Evolutionary conservation across 345 rosid species (phyloP).

Genomic region (Gossypium bickii): DNA sequence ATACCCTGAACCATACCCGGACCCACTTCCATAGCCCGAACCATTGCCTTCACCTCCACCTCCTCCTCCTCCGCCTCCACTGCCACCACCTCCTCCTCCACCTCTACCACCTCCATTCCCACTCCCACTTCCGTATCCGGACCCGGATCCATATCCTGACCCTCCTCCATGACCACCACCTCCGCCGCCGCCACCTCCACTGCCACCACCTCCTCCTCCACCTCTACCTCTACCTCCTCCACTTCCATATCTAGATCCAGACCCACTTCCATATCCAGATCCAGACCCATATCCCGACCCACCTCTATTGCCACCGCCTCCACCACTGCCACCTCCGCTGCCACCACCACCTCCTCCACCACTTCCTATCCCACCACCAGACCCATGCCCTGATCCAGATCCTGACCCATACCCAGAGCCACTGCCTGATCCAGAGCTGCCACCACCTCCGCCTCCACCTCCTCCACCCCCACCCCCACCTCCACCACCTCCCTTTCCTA

Average conservation of each 20-base stretch:
- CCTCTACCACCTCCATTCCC: not conserved
- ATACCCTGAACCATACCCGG: not conserved
- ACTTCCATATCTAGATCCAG: not conserved
- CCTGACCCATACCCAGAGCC: conserved; percentile 25
- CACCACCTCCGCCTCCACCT: conserved; percentile 36
- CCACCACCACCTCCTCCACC: conserved; percentile 28
- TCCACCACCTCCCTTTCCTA: conserved; percentile 26
- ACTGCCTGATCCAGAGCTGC: conserved; percentile 18
- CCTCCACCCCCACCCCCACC: conserved; percentile 16
- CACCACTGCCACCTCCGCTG: conserved; percentile 29
- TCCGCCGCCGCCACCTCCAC: conserved; percentile 19
- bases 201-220: conserved; percentile 32
- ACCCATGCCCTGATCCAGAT: not conserved
- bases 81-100: not conserved
- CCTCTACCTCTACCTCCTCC: conserved; percentile 30
- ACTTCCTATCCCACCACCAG: conserved; percentile 21
- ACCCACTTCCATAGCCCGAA: not conserved
- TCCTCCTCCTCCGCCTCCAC: not conserved
- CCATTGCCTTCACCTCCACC: not conserved
- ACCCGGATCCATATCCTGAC: conserved; percentile 27
- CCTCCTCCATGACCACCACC: conserved; percentile 34
- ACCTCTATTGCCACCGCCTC: conserved; percentile 30
- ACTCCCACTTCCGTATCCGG: conserved; percentile 17
- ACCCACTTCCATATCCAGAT: conserved; percentile 19
- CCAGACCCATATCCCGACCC: conserved; percentile 23